Evolutionary conservation across 1,284 basidiomycete genomes (phyloP).

Genomic region (Austroboletus niveus): DNA sequence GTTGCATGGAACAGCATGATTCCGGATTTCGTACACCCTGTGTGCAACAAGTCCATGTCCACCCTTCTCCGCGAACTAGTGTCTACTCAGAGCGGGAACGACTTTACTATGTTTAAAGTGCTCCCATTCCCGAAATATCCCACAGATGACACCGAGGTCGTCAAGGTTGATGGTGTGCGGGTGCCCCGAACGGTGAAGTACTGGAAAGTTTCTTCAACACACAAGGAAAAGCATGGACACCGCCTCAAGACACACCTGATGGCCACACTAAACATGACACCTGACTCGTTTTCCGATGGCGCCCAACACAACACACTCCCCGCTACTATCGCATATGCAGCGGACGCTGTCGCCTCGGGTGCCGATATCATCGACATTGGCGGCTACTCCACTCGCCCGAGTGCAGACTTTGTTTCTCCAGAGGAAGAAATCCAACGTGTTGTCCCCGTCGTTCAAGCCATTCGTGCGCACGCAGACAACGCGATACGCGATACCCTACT

Average conservation of each 20-base stretch:
- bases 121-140: constrained; percentile 61
- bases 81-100: constrained; percentile 25
- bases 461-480: constrained; percentile 32
- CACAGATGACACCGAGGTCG: no score
- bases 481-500: constrained; percentile 48
- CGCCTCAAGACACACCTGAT: constrained; percentile 69
- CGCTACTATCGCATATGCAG: no score
- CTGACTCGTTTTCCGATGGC: constrained; percentile 96
- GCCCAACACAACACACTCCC: constrained; percentile 52
- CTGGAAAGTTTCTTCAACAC: constrained; percentile 39
- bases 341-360: no score
- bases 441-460: constrained; percentile 62
- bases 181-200: constrained; percentile 52
- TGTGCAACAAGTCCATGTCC: no score
- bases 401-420: constrained; percentile 64
- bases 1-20: constrained; percentile 53
- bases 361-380: no score
- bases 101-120: constrained; percentile 60
- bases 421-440: constrained; percentile 82
- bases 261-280: constrained; percentile 94
- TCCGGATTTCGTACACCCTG: constrained; percentile 59
- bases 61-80: no score
- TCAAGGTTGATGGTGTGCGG: constrained; percentile 4
- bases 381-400: constrained; percentile 86
- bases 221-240: constrained; percentile 10